Base-by-base conservation (phyloP, 768 basidiomycete species). In the Kondoa malvinella region DNA sequence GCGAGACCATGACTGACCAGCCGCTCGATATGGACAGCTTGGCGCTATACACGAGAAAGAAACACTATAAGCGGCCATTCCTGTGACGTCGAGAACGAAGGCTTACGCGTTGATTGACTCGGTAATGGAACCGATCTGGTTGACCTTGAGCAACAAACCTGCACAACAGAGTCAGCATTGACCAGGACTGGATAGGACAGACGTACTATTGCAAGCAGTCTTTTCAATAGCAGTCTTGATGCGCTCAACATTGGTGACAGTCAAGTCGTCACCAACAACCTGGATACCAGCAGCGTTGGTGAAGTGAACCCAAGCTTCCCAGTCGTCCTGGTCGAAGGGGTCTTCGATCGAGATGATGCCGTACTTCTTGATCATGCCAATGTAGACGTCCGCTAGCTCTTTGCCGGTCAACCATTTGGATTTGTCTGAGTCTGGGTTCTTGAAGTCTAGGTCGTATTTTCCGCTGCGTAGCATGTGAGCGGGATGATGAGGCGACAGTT, bases 1-100 rank as follows among this genome's bases (percentile, higher is more conserved):
- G n/a, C n/a, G 92, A 96, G 78, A 94, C 86, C 95, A 99, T 99
- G 80, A 96, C 89, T 78, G 92, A 92, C 95, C 95, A 99, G 66
- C 88, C 88, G 75, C 90, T 89, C 50, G 89, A 89, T 78, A 95
- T 91, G 62, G 92, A 78, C 74, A 99, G 89, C 79, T 96, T 92
- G 69, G 92, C 90, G 77, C 90, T 94, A 70, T 33, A 69, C n/a
- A 31, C 30, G 14, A 25, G 8, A 50, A 50, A 50, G 8, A 50
- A 50, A 8, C 12, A 50, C 12, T 50, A 8, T 50, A 21, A 50
- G n/a, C n/a, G n/a, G n/a, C n/a, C n/a, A 50, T 8, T 50, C 21
- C 40, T 8, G 21, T 8, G 32, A 17, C 14, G 69, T 65, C 50
- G 30, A 34, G 57, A 21, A n/a, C 62, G 59, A 56, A 17, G 29